These are phyloP conservation scores for Naganishia cerealis DNA, from an alignment of 1,284 basidiomycete species.

Conservation along the genomic window DNA sequence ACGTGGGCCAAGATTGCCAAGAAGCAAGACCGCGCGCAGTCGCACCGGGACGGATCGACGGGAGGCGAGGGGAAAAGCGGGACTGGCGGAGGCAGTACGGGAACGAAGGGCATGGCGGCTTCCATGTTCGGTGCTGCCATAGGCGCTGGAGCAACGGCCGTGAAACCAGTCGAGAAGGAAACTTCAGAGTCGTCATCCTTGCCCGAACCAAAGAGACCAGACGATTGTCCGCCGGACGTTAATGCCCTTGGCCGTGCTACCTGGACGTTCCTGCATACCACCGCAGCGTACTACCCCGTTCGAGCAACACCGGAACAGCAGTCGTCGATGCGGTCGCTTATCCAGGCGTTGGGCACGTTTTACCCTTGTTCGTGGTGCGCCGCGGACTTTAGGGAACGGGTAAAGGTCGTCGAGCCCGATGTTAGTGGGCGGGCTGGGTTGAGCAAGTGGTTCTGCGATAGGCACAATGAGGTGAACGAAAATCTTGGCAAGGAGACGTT, in stretches of 20 bases:
- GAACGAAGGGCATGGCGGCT: background rate
- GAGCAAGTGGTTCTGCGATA: constrained; percentile 81
- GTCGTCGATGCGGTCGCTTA: constrained; percentile 73
- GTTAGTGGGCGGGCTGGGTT: constrained; percentile 67
- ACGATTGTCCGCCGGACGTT: constrained; percentile 80
- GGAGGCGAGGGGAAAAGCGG: constrained; percentile 34
- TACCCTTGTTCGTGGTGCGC: constrained; percentile 88
- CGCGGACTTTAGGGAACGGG: constrained; percentile 67
- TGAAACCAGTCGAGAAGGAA: constrained; percentile 33
- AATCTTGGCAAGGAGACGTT: constrained; percentile 79
- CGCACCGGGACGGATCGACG: background rate
- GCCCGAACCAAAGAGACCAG: constrained; percentile 51
- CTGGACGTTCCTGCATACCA: constrained; percentile 92
- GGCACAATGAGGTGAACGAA: constrained; percentile 86
- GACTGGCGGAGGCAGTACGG: constrained; percentile 31
- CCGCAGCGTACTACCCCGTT: constrained; percentile 89
- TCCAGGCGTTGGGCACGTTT: constrained; percentile 72
- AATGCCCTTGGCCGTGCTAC: constrained; percentile 83
- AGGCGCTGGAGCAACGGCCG: constrained; percentile 38
- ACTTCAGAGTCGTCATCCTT: constrained; percentile 33
- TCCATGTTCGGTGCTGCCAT: constrained; percentile 46
- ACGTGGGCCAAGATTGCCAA: constrained; percentile 64
- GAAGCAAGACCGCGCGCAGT: constrained; percentile 37
- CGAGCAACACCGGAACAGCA: constrained; percentile 69
- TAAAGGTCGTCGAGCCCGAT: constrained; percentile 68